A percentile compares a stretch with the other conserved stretches of the same genome.
Evolutionary conservation across 495 filamentous ascomycete genomes (phyloP).

Genomic region (Podospora anserina): DNA sequence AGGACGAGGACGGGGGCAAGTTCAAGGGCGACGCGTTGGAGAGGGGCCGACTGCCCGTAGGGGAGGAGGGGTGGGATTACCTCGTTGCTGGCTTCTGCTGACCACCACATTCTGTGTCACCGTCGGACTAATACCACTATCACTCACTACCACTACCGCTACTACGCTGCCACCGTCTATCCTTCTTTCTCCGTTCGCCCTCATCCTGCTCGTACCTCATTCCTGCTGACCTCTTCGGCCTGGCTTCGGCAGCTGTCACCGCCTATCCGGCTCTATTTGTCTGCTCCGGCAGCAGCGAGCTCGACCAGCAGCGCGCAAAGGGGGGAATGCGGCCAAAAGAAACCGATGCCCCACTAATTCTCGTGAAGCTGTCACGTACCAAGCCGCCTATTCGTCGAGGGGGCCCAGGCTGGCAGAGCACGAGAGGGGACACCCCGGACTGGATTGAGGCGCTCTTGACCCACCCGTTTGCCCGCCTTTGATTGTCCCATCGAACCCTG

Average conservation of each 20-base stretch:
- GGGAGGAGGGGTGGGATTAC: not conserved
- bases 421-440: slow-evolving; percentile 19
- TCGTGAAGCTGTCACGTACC: slow-evolving; percentile 1
- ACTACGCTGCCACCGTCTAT: not conserved
- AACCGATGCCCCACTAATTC: slow-evolving; percentile 4
- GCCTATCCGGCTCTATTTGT: slow-evolving; percentile 8
- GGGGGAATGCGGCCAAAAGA: not conserved
- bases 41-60: not conserved
- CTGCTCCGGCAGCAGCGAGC: not conserved
- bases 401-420: slow-evolving; percentile 11
- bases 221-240: slow-evolving; percentile 2
- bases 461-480: slow-evolving; percentile 29
- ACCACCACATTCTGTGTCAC: not conserved
- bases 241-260: slow-evolving; percentile 16
- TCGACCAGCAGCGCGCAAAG: slow-evolving; percentile 7
- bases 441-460: slow-evolving; percentile 17
- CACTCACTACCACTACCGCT: too few relatives aligned
- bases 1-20: not conserved
- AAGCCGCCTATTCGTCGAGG: slow-evolving; percentile 14
- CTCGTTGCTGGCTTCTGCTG: not conserved
- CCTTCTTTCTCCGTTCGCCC: not conserved
- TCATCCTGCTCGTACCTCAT: not conserved
- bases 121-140: too few relatives aligned
- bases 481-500: slow-evolving; percentile 25
- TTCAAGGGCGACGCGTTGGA: too few relatives aligned